Evolutionary conservation across 441 rosid species (phyloP), one percentile per base, ranked within the genome.

Genomic region (Aleurites moluccanus): DNA sequence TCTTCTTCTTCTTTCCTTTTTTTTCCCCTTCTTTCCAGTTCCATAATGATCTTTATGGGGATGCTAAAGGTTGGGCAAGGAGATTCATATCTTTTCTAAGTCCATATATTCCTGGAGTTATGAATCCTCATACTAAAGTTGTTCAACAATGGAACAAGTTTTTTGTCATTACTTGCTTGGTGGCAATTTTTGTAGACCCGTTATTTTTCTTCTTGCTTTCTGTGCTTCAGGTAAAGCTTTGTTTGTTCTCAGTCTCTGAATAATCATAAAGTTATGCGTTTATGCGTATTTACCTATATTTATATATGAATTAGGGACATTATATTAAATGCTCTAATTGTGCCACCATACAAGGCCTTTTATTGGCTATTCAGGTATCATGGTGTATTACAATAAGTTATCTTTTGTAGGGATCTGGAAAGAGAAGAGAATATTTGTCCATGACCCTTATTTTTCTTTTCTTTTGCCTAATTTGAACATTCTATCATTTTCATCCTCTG

Each of bases 1-100:
- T 75, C 70, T 78, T 69, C 20, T n/a, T 15, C 74, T 10, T 2
- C 74, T 66, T 80, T 73, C 23, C 15, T n/a, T n/a, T 2, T 75
- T 66, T 80, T 73, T 7, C 6, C 78, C 55, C 33, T 76, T 52
- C 30, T 52, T 69, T 81, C 77, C 84, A 92, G 97, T 88, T 85
- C 72, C 92, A 85, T 68, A 88, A 85, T 81, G 82, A 75, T 84
- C 81, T 92, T 9, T 88, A 92, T 59, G 94, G 89, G 64, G 97
- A 88, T 80, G 97, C 96, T 77, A 91, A 86, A 87, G 91, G 98
- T 21, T 92, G 98, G 91, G 91, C 90, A 45, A 89, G 81, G 80
- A 75, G 90, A 70, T 75, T 84, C 72, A 49, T 70, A 42, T 81
- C 92, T n/a, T 84, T 50, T 83, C 18, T 84, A 52, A 44, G 28